Evolutionary conservation across 495 filamentous ascomycete species (phyloP), one percentile per base, ranked within the genome.

Genomic region (Neurospora sp.): DNA sequence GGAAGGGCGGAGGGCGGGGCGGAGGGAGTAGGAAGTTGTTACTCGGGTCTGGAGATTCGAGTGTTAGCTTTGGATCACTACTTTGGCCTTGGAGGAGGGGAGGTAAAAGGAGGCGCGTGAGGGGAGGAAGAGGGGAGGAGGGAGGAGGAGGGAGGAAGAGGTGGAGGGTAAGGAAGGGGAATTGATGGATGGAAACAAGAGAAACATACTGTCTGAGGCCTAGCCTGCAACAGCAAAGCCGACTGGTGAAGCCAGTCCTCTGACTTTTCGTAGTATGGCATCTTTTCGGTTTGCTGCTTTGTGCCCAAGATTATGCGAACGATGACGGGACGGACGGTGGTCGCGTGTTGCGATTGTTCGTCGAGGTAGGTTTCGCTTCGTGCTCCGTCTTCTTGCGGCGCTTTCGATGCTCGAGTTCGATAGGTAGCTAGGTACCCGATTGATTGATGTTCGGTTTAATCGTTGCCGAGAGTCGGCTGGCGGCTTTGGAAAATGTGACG

Each of bases 21-120:
- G 86, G 82, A 94, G 86, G 84, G 84, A 88, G 88, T 96, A 97
- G 86, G 91, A 92, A 76, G 93, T 94, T 80, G 92, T 94, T 82
- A 96, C 91, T 76, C 89, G 84, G 27, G 93, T 92, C 93, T 96
- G 37, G 37, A 8, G 37, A 6, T 38, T 38, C 6, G 37, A 38
- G 46, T 59, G 71, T 73, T 31, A 46, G 44, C 9, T 62, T 20
- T 73, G 44, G 74, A 35, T 27, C 76, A 66, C 41, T 42, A 18
- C 39, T 40, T 12, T 10, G 11, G 27, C 62, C 7, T 6, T 70
- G 20, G 39, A 37, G 69, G 35, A 20, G 14, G 31, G 48, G 20
- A 37, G 35, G 38, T 31, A 31, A 31, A 31, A 31, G 48, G 31
- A 39, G 31, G 37, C 20, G 14, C n/a, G 18, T 20, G 46, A 38